Base-by-base conservation (phyloP, 2,329 filamentous ascomycete species). In the Claviceps maximensis region DNA sequence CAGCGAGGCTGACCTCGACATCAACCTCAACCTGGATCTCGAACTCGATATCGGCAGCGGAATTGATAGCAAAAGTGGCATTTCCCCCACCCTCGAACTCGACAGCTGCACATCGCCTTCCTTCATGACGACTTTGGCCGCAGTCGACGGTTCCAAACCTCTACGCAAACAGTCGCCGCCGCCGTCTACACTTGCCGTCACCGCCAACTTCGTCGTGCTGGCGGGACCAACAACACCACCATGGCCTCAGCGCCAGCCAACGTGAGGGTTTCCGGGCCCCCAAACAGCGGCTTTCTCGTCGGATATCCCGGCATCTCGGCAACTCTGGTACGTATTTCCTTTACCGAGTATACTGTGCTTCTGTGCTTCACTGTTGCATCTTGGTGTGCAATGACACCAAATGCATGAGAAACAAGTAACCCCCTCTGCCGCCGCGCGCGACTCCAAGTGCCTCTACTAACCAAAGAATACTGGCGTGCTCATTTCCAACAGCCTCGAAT, bases 241-340 rank as follows among this genome's bases (percentile, higher is more conserved):
- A 67, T 68, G 63, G 63, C 66, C 51, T 56, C 62, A n/a, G 61
- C 59, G 55, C 63, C 66, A 54, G 68, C 68, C 58, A 69, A 63
- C 71, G 93, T 98, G 74, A 86, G 93, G 78, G 89, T 98, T 72
- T 95, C 89, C 61, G 93, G 93, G 67, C 90, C 90, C 67, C 90
- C 93, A 62, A 98, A 98, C 73, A 93, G 89, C 72, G 93, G 87
- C 72, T 96, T 95, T 67, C 78, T 97, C 59, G 89, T 97, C 61
- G 93, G 93, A 62, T 98, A 97, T 70, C 93, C 93, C 53, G 93
- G 93, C 61, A 97, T 98, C 70, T 96, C 91, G 53, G 93, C 93
- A 64, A 98, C 93, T 40, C 72, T 96, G 80, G 90, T 96, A 79
- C 72, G 88, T 81, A 47, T 47, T 19, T 54, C 46, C 53, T 54